Evolutionary conservation across 805 yeast species (phyloP), one percentile per base, ranked within the genome.

Genomic region (Nakazawaea siamensis): DNA sequence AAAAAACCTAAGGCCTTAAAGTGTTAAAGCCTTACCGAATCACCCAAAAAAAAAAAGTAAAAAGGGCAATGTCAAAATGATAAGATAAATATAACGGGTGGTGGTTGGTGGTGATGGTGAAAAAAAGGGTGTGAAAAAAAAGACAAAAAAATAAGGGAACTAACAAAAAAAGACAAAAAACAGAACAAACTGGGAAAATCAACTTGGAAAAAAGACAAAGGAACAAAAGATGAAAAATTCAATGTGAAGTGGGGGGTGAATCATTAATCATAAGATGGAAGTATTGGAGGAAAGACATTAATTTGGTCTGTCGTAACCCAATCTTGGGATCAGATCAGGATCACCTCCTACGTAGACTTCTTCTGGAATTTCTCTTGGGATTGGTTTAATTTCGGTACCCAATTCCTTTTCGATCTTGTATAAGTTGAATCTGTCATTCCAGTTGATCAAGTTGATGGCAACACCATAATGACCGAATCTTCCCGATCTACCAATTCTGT

Each of bases 401-500:
- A 92, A 73, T 62, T 90, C 97, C 62, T 90, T 95, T 61, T 92
- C 98, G 49, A 92, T 88, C 59, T 84, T 85, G 62, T 87, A 90
- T 52, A 92, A 69, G 54, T 83, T 85, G 62, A 83, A 87, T 55
- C 97, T 76, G 58, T 92, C 98, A 52, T 87, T 79, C 96, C 97
- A 90, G 58, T 88, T 85, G 66, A 92, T 86, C 51, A 92, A 73
- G 64, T 92, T 92, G 54, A 92, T 87, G 21, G 98, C 98, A 55
- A 92, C 72, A 70, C 98, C 98, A 54, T 88, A 76, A 58, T 92
- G 98, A 46, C 98, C 98, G 53, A 85, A 92, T 70, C 98, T 84
- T 48, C 98, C 97, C 6, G 97, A 87, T 69, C 98, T 86, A 71
- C 97, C 97, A 49, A 90, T 92, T 72, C 97, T 83, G 66, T 92